Evolutionary conservation across 2,329 filamentous ascomycete species (phyloP).

Genomic region (Pseudogymnoascus sp.): DNA sequence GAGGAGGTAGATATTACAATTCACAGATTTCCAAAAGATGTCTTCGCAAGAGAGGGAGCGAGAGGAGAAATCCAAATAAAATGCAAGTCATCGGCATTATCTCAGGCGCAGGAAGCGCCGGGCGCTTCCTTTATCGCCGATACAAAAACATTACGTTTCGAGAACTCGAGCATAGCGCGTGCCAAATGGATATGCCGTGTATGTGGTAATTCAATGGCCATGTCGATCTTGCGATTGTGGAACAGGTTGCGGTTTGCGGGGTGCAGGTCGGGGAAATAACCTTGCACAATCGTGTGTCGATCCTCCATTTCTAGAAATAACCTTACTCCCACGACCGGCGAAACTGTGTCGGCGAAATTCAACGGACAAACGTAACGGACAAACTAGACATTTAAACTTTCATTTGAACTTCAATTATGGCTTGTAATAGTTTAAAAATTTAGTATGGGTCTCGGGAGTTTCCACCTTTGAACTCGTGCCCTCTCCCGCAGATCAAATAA

Average conservation of each 20-base stretch:
- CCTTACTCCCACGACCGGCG: background rate
- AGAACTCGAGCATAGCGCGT: background rate
- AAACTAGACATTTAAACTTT: background rate
- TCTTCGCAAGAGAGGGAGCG: background rate
- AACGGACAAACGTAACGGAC: background rate
- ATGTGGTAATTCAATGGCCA: background rate
- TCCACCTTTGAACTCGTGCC: background rate
- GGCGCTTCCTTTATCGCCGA: background rate
- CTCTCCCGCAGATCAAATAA: background rate
- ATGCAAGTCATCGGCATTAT: background rate
- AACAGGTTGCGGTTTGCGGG: background rate
- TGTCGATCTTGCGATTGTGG: background rate
- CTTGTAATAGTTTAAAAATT: background rate
- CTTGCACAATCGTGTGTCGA: background rate
- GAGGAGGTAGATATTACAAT: background rate
- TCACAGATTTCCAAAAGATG: slow-evolving; percentile 6
- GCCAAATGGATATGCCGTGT: background rate
- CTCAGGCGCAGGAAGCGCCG: background rate
- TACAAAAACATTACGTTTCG: background rate
- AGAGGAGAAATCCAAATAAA: background rate
- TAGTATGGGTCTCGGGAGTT: background rate
- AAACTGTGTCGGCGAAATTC: background rate
- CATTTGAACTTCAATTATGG: background rate
- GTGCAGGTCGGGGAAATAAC: background rate
- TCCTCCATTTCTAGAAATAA: background rate